Evolutionary conservation across 1,139 yeast genomes (phyloP), one percentile per base, ranked within the genome.

Genomic region (Debaryomyces coudertii): DNA sequence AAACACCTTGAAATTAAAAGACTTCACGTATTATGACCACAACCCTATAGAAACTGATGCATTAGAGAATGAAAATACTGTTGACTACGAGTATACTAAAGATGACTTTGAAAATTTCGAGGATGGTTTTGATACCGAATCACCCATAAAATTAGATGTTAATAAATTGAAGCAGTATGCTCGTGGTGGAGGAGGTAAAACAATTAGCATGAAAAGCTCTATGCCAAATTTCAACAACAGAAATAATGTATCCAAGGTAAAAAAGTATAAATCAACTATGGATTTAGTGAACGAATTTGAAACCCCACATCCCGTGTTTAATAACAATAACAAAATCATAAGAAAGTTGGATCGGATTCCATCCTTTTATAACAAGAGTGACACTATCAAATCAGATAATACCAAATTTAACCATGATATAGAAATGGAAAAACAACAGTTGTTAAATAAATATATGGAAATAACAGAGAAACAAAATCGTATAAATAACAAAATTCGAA

Each of bases 281-380:
- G 73, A 68, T 48, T 48, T 60, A 22, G 51, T 48, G 4, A 53
- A 45, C 9, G 42, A 51, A 31, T 50, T 54, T 20, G 42, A 45
- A 7, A 51, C 46, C 11, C 58, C 54, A 31, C 62, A 58, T 36
- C 68, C 68, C 0, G 57, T 58, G 11, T 68, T 67, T 54, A 69
- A 69, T 46, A 60, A 62, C 50, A 65, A 66, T 44, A 67, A 68
- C 50, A 62, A 62, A 42, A 63, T 73, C 15, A 70, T 71, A 37
- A 54, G 66, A 36, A 73, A 71, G 50, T 56, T 74, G 36, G 76
- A 73, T 48, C 56, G 79, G 29, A 73, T 73, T 37, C 79, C 79
- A 0, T 73, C 78, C 1, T 74, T 74, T 51, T 71, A 72, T 51
- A 60, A 58, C 35, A 54, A 51, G 34, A 56, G 50, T 15, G 48